Evolutionary conservation across 2,329 filamentous ascomycete species (phyloP), one percentile per base, ranked within the genome.

Genomic region (Aureobasidium namibiae): DNA sequence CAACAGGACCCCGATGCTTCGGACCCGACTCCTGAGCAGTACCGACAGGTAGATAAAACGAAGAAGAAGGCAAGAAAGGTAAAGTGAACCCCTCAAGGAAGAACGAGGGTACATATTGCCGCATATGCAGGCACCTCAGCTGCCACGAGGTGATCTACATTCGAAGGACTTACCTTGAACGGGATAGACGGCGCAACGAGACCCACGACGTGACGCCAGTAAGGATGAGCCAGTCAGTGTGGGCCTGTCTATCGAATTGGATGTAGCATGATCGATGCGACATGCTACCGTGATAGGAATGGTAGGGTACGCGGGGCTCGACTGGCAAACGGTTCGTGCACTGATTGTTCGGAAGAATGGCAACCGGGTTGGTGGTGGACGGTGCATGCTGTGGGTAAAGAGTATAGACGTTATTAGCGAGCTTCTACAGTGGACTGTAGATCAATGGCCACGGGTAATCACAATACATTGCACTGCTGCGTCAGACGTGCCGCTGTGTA

Each of bases 61-160:
- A 42, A 54, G 50, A 56, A 56, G 39, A 24, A 45, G 14, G 18
- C 24, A 34, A n/a, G 45, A 39, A 23, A 13, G 18, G 13, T 34
- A 45, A 13, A 13, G 11, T 18, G 24, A 26, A 23, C 39, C 24
- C 24, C 26, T 29, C 14, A n/a, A 16, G 50, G 38, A 21, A 33
- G 39, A 7, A 13, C 16, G 8, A 8, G 18, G 11, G 26, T 54
- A 41, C 50, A 54, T 54, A 54, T 54, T 33, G 23, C 16, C 41
- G 50, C 50, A 53, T 53, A 42, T 42, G 50, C 50, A 54, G 50
- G 50, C 36, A 54, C 23, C 49, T 21, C 38, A 54, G 36, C 16
- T 54, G 42, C 52, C 52, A 56, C 39, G 52, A 44, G 52, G 38
- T 31, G 50, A 42, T 54, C 50, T 8, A n/a, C 50, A 18, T 31